phyloP scores from a whole-genome alignment of 495 filamentous ascomycete species.

The Penicillium atrosanguineum region DNA sequence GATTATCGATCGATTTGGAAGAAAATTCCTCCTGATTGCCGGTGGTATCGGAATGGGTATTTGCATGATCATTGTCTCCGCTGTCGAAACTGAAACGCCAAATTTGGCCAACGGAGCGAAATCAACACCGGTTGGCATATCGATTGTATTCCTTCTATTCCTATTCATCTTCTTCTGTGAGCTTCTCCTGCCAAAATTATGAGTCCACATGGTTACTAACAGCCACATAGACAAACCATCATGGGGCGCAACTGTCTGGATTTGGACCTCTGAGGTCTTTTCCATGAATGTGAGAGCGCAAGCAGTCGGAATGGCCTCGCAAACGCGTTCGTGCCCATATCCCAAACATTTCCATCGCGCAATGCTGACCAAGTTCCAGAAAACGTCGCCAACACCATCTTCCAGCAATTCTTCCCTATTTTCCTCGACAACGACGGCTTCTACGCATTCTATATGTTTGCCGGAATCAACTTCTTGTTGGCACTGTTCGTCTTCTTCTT shows the following conservation, averaged over 20 bases:
- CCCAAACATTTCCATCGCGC: no score
- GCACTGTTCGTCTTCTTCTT: slow-evolving; percentile 73
- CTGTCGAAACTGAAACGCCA: slow-evolving; percentile 62
- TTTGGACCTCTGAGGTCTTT: slow-evolving; percentile 65
- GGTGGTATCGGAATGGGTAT: slow-evolving; percentile 70
- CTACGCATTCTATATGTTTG: slow-evolving; percentile 52
- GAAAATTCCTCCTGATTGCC: slow-evolving; percentile 64
- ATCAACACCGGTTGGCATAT: slow-evolving; percentile 56
- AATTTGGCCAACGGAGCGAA: slow-evolving; percentile 44
- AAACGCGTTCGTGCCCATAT: slow-evolving; percentile 35
- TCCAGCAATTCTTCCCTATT: slow-evolving; percentile 66
- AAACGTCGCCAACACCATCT: slow-evolving; percentile 62
- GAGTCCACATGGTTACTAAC: slow-evolving; percentile 13
- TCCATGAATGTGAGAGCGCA: slow-evolving; percentile 66
- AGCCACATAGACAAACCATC: slow-evolving; percentile 54
- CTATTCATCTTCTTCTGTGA: slow-evolving; percentile 64
- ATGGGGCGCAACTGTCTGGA: slow-evolving; percentile 67
- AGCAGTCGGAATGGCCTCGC: slow-evolving; percentile 65
- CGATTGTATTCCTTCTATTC: slow-evolving; percentile 62
- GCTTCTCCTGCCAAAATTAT: slow-evolving; percentile 4
- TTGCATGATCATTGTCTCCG: slow-evolving; percentile 64
- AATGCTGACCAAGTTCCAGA: slow-evolving; percentile 14
- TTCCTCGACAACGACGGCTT: slow-evolving; percentile 59
- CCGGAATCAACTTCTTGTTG: slow-evolving; percentile 54
- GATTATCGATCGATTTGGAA: slow-evolving; percentile 64